phyloP scores from a whole-genome alignment of 495 filamentous ascomycete genomes.

The Trypethelium eluteriae region DNA sequence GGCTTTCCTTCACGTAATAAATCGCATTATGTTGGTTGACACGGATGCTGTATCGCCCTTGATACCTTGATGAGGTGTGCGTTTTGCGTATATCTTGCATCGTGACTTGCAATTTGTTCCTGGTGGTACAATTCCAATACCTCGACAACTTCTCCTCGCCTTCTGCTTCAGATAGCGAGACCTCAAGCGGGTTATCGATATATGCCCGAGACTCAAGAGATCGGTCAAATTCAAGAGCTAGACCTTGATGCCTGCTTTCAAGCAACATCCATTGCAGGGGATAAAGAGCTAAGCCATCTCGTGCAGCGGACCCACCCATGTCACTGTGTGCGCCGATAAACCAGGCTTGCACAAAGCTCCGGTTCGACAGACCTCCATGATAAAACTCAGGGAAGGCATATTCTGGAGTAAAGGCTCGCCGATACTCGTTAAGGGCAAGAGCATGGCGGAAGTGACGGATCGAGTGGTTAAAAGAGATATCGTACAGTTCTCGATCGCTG shows the following conservation, averaged over 20 bases:
- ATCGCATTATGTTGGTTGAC: neutral
- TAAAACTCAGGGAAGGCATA: constrained; percentile 16
- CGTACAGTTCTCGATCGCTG: constrained; percentile 13
- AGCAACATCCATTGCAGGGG: constrained; percentile 37
- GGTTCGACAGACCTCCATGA: constrained; percentile 5
- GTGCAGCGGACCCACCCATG: constrained; percentile 21
- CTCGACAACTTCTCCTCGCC: neutral
- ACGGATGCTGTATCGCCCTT: constrained; percentile 14
- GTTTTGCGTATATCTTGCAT: constrained; percentile 29
- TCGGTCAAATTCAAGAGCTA: constrained; percentile 17
- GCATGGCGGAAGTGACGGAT: constrained; percentile 23
- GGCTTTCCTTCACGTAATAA: neutral
- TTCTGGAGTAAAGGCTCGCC: constrained; percentile 16
- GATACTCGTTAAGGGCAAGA: constrained; percentile 20
- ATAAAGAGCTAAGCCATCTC: constrained; percentile 34
- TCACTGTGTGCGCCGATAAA: constrained; percentile 22
- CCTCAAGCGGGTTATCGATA: constrained; percentile 20
- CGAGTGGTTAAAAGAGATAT: constrained; percentile 21
- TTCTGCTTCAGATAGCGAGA: constrained; percentile 17
- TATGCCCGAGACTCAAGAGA: constrained; percentile 10
- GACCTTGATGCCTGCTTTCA: constrained; percentile 27
- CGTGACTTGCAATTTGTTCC: constrained; percentile 24
- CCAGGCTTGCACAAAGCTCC: constrained; percentile 19
- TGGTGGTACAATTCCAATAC: constrained; percentile 14
- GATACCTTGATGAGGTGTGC: constrained; percentile 10